Conservation (phyloP, 257 asterid species). For the Primulina huaijiensis region DNA sequence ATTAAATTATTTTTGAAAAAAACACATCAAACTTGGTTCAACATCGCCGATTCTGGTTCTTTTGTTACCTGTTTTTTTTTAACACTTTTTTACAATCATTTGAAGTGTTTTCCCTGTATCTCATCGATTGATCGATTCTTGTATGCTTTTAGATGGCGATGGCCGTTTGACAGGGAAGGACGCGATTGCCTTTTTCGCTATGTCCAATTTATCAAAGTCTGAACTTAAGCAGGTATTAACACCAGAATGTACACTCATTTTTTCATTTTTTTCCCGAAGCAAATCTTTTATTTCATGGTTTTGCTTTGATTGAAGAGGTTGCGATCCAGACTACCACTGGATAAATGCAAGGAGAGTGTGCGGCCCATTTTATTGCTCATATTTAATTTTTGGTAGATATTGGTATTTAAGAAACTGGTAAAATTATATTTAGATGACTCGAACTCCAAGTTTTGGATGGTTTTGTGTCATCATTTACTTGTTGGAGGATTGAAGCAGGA, state of each 20-base stretch:
- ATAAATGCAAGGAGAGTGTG: not conserved
- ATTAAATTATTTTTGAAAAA: too few relatives aligned
- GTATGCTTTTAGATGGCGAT: conserved; percentile 56
- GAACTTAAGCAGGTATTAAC: conserved; percentile 73
- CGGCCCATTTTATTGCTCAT: not conserved
- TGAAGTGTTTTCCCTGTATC: not conserved
- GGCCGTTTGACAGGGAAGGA: conserved; percentile 82
- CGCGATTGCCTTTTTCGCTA: conserved; percentile 54
- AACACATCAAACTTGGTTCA: conserved; percentile 80
- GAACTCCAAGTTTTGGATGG: not conserved
- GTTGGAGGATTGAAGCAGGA: conserved; percentile 6
- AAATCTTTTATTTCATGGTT: not conserved
- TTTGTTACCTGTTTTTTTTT: not conserved
- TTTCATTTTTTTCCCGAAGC: not conserved
- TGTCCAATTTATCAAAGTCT: conserved; percentile 62
- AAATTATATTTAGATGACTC: not conserved
- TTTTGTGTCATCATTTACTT: not conserved
- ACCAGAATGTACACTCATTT: not conserved
- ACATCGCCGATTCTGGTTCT: conserved; percentile 76
- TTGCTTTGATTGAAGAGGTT: not conserved
- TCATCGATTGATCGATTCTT: not conserved
- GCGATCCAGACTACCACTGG: not conserved
- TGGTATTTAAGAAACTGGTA: not conserved
- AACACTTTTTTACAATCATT: too few relatives aligned
- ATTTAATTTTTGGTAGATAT: not conserved